A percentile compares a stretch with the other conserved stretches of the same genome.
Conservation (phyloP, 208 protist genomes). For the Phytomonas sp. region DNA sequence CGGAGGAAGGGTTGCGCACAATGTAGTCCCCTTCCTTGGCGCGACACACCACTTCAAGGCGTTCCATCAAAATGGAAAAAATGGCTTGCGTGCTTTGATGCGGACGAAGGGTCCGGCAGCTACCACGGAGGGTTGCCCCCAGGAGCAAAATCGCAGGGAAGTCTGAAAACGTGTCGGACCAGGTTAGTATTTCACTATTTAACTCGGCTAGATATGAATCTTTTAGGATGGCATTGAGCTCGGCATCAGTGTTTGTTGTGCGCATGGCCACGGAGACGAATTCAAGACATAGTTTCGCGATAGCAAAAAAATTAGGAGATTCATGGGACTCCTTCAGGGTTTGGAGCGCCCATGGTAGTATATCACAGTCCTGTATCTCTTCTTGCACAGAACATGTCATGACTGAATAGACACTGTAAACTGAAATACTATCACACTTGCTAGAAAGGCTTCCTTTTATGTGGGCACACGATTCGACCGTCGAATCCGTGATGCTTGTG, state of each 20-base stretch:
- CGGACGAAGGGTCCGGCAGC: slow-evolving; percentile 38
- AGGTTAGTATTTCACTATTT: slow-evolving; percentile 39
- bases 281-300: slow-evolving; percentile 53
- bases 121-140: slow-evolving; percentile 42
- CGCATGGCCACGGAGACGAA: slow-evolving; percentile 63
- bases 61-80: slow-evolving; percentile 58
- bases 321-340: slow-evolving; percentile 5
- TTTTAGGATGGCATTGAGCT: slow-evolving; percentile 33
- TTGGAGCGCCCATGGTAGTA: slow-evolving; percentile 32
- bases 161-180: slow-evolving; percentile 41
- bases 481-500: neutral
- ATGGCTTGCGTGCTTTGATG: slow-evolving; percentile 61
- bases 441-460: neutral
- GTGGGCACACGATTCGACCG: neutral
- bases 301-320: neutral
- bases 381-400: slow-evolving; percentile 17
- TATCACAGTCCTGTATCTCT: slow-evolving; percentile 30
- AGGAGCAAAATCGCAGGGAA: slow-evolving; percentile 51
- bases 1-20: neutral
- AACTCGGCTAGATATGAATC: slow-evolving; percentile 31
- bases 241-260: slow-evolving; percentile 34
- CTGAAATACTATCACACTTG: slow-evolving; percentile 27
- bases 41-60: slow-evolving; percentile 21
- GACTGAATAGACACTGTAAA: slow-evolving; percentile 31
- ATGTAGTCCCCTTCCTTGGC: slow-evolving; percentile 7